Conservation (phyloP, 106 monocot genomes). For the Agapanthus africanus region DNA sequence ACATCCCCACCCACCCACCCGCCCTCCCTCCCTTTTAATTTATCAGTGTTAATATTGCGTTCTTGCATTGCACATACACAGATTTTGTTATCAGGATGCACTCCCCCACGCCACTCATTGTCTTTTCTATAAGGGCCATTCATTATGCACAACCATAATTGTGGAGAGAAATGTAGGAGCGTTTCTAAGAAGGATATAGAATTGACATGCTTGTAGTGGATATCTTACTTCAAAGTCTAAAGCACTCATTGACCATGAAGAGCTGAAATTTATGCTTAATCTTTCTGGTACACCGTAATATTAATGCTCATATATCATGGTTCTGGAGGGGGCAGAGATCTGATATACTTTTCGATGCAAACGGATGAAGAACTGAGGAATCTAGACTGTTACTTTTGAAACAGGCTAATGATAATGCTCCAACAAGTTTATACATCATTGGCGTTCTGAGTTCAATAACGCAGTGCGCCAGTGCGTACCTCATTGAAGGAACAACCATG, state of each 20-base stretch:
- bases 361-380: neutral
- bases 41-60: too few species aligned
- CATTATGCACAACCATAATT: neutral
- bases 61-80: too few species aligned
- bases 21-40: too few species aligned
- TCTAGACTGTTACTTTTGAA: neutral
- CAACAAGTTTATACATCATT: neutral
- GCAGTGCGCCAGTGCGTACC: neutral
- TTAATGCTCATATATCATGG: slow-evolving; percentile 2
- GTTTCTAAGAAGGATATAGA: neutral
- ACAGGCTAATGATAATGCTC: neutral
- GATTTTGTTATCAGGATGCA: too few species aligned
- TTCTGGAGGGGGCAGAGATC: neutral
- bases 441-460: neutral
- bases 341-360: neutral
- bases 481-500: neutral
- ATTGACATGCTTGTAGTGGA: neutral
- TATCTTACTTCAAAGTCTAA: neutral
- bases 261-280: neutral
- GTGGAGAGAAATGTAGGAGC: neutral
- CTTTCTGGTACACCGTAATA: neutral
- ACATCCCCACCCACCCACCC: neutral
- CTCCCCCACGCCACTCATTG: too few species aligned
- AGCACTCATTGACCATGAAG: neutral
- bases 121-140: neutral